Conservation (phyloP, 306 rosid genomes). For the Corylus avellana region DNA sequence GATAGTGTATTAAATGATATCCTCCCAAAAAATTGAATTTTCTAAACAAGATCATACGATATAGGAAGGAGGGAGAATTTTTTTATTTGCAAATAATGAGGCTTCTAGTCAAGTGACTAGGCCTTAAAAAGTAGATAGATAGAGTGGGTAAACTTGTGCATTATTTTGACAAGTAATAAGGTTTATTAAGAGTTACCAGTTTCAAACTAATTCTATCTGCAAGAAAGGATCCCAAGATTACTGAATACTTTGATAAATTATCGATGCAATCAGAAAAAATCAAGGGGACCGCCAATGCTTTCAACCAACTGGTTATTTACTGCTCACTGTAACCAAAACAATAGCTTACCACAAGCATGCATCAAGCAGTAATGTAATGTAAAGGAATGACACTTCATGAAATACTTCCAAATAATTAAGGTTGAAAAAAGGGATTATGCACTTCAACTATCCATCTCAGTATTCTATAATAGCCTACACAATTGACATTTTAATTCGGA, state of each 20-base stretch:
- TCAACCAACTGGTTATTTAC: background rate
- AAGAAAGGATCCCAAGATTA: slow-evolving; percentile 84
- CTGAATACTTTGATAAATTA: slow-evolving; percentile 72
- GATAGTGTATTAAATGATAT: background rate
- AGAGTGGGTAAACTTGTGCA: background rate
- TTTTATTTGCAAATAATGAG: background rate
- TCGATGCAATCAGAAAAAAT: slow-evolving; percentile 14
- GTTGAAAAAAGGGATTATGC: slow-evolving; percentile 4
- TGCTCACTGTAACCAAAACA: slow-evolving; percentile 1
- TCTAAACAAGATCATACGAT: background rate
- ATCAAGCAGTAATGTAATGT: background rate
- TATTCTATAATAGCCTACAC: background rate
- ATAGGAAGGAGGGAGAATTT: background rate
- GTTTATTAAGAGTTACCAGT: slow-evolving; percentile 49
- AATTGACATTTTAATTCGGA: too few species aligned
- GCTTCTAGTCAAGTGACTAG: background rate
- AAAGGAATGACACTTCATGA: background rate
- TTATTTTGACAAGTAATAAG: background rate
- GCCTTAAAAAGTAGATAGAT: background rate
- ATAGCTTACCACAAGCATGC: background rate
- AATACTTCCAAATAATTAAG: slow-evolving; percentile 10
- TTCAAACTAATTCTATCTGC: slow-evolving; percentile 61
- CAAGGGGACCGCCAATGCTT: slow-evolving; percentile 2
- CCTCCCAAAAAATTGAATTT: background rate
- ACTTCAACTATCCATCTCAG: slow-evolving; percentile 18